phyloP scores from a whole-genome alignment of 306 rosid genomes.

The Castanospermum australe region DNA sequence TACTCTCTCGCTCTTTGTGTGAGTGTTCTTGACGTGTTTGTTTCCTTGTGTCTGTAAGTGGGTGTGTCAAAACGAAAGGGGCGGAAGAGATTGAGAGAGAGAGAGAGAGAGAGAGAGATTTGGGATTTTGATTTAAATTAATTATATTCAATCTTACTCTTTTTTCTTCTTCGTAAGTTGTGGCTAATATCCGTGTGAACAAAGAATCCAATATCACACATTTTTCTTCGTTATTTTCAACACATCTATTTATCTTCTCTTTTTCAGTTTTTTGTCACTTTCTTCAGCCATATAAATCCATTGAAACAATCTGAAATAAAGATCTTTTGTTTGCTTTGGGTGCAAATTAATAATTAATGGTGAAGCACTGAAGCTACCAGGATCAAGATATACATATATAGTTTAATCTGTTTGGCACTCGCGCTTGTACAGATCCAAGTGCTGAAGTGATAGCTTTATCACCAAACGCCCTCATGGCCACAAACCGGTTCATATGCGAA shows the following conservation, averaged over 20 bases:
- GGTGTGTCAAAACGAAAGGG: not conserved
- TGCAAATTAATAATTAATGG: not conserved
- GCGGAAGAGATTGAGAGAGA: not conserved
- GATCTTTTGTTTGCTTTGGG: not conserved
- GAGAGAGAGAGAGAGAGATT: conserved; percentile 6
- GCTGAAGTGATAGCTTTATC: conserved; percentile 84
- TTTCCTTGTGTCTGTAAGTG: conserved; percentile 7
- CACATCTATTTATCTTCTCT: not conserved
- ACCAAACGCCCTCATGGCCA: conserved; percentile 71
- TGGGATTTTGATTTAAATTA: not conserved
- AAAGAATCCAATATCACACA: not conserved
- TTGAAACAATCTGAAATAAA: not conserved
- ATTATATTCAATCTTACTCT: not conserved
- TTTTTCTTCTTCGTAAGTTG: not conserved
- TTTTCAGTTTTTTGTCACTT: not conserved
- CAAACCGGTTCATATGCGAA: conserved; percentile 79
- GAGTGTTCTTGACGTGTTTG: not conserved
- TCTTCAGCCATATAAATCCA: not conserved
- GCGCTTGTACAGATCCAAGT: conserved; percentile 55
- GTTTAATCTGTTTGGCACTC: not conserved
- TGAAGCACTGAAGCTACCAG: not conserved
- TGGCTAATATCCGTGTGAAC: not conserved
- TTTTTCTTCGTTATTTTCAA: not conserved
- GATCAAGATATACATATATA: not conserved
- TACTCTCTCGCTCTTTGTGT: not conserved